Evolutionary conservation across 1,139 yeast genomes (phyloP).

Genomic region (Meyerozyma smithsonii): DNA sequence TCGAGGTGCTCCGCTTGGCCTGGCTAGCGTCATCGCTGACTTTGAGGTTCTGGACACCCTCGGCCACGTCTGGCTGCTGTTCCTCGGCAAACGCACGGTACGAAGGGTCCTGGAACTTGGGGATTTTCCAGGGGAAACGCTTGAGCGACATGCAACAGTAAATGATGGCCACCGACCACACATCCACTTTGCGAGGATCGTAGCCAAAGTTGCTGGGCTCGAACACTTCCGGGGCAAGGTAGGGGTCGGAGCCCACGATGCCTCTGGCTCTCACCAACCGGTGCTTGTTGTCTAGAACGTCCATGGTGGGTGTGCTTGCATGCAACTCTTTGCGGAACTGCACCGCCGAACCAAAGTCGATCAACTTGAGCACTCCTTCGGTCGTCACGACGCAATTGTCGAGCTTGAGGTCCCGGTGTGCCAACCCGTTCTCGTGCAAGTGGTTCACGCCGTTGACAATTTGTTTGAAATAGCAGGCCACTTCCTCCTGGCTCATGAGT

Average conservation of each 20-base stretch:
- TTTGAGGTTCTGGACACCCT: conserved; percentile 1
- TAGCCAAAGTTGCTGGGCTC: conserved; percentile 40
- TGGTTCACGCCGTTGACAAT: conserved; percentile 56
- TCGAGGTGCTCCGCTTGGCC: conserved; percentile 4
- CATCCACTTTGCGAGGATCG: conserved; percentile 70
- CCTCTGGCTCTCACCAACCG: conserved; percentile 48
- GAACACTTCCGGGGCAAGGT: conserved; percentile 73
- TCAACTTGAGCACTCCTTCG: conserved; percentile 60
- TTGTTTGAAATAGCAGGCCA: conserved; percentile 66
- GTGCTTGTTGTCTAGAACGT: conserved; percentile 17
- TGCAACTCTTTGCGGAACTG: conserved; percentile 39
- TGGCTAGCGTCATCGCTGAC: conserved; percentile 6
- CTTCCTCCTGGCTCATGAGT: conserved; percentile 52
- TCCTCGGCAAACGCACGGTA: conserved; percentile 35
- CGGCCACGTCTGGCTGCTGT: conserved; percentile 6
- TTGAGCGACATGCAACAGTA: conserved; percentile 69
- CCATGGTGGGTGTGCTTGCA: conserved; percentile 12
- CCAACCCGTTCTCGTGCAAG: conserved; percentile 63
- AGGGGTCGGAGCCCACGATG: conserved; percentile 80
- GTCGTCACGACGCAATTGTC: conserved; percentile 71
- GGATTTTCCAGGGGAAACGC: conserved; percentile 78
- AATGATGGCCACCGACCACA: conserved; percentile 77
- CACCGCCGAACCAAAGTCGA: conserved; percentile 77
- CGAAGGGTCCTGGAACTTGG: conserved; percentile 55
- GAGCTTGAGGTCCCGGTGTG: conserved; percentile 72